Evolutionary conservation across 441 rosid genomes (phyloP), one percentile per base, ranked within the genome.

Genomic region (Populus hybrid): DNA sequence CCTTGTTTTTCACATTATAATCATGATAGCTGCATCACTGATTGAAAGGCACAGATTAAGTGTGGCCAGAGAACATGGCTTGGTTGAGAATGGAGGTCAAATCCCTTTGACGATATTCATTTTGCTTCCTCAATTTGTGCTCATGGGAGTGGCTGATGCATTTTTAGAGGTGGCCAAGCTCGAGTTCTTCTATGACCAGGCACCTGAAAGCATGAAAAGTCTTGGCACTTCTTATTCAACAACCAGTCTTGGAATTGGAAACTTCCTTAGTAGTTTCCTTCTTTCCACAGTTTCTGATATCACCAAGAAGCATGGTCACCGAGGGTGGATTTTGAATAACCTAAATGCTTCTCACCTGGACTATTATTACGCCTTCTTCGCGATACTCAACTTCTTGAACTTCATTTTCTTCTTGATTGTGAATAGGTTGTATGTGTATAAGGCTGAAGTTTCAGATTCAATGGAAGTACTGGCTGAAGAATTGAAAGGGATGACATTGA

Each of bases 151-250:
- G 0, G 99, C 97, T 5, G 99, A 95, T 81, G 87, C 97, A 1
- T 95, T 91, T 77, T 59, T 93, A 7, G 96, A 88, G 76, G 94
- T 92, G 2, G 90, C 95, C 5, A 91, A 95, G 89, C 79, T 93
- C 9, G 99, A 92, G 78, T 93, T 92, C 84, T 95, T 93, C 86
- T 93, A 93, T 45, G 99, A 95, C 73, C 99, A 95, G 74, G 98
- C 98, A 2, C 98, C 97, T 0, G 98, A 95, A 66, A 84, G 92
- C 83, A 93, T 91, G 98, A 95, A 92, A 86, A 95, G 98, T 77
- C 90, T 92, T 1, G 99, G 98, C 8, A 92, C 97, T 73, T 92
- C 96, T 1, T 95, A 90, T 67, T 36, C 88, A n/a, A 84, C 76
- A 26, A 86, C 90, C 0, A 85, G 86, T 74, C 78, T 95, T 36